phyloP scores from a whole-genome alignment of 2,329 filamentous ascomycete genomes.

The Diaporthe vaccinii region DNA sequence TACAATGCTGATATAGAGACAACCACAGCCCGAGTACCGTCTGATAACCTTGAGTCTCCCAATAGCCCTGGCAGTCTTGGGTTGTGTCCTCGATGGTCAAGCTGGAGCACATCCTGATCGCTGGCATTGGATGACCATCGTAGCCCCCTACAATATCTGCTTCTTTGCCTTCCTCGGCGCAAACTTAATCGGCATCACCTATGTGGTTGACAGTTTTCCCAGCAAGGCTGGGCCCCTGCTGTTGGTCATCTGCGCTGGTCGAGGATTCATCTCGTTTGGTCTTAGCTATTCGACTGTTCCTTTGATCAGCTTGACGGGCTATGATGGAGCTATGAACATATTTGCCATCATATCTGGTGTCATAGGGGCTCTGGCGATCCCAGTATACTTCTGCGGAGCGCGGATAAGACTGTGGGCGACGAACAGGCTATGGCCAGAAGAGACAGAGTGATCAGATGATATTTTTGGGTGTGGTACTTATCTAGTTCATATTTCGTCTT shows the following conservation, averaged over 20 bases:
- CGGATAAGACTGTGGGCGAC: neutral
- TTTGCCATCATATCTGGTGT: constrained; percentile 1
- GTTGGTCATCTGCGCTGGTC: neutral
- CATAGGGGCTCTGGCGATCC: neutral
- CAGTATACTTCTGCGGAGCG: neutral
- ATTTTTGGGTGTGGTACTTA: neutral
- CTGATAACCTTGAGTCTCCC: neutral
- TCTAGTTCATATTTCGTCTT: neutral
- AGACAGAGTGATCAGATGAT: neutral
- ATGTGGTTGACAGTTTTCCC: neutral
- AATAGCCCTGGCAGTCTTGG: neutral
- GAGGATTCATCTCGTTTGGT: neutral
- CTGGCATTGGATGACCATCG: constrained; percentile 16
- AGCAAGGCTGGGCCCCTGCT: neutral
- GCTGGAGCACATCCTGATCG: neutral
- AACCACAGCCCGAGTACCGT: neutral
- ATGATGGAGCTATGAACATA: constrained; percentile 2
- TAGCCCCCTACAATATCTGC: neutral
- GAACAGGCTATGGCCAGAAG: neutral
- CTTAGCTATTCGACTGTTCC: constrained; percentile 1
- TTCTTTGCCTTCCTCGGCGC: neutral
- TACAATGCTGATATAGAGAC: neutral
- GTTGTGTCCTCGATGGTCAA: constrained; percentile 1
- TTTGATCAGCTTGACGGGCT: neutral
- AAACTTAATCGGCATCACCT: neutral